Conservation (phyloP, 108 stramenopile genomes). For the Discostella stelligeroides region DNA sequence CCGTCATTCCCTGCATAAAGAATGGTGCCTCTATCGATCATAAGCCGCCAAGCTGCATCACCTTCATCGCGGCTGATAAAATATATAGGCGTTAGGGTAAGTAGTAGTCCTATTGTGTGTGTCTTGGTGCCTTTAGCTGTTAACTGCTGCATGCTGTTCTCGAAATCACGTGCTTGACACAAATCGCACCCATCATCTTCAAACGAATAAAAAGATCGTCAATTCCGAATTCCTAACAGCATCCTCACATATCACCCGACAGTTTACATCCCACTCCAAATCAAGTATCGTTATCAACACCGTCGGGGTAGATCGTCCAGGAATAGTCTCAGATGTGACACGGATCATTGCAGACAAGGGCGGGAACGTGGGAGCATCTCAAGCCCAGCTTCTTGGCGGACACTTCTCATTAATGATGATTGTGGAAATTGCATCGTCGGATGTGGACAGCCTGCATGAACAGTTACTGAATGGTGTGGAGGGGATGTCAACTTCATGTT, state of each 20-base stretch:
- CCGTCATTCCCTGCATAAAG: not conserved
- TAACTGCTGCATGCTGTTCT: no score
- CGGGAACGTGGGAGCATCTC: constrained; percentile 76
- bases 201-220: not conserved
- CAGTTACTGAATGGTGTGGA: constrained; percentile 39
- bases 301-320: constrained; percentile 70
- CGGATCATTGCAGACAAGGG: constrained; percentile 62
- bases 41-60: constrained; percentile 11
- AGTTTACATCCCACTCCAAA: constrained; percentile 21
- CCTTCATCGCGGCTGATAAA: constrained; percentile 14
- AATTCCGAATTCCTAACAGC: not conserved
- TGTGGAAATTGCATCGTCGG: constrained; percentile 51
- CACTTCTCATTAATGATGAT: constrained; percentile 81
- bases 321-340: constrained; percentile 76
- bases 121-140: no score
- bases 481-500: constrained; percentile 60
- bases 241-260: not conserved
- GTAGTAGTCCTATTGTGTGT: no score
- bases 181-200: not conserved
- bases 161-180: no score
- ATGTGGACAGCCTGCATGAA: constrained; percentile 39
- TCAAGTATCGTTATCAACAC: constrained; percentile 52
- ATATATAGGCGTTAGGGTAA: constrained; percentile 17
- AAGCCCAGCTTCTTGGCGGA: constrained; percentile 62
- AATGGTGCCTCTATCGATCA: constrained; percentile 1